phyloP scores from a whole-genome alignment of 768 basidiomycete genomes.

The Tylopilus sp. region DNA sequence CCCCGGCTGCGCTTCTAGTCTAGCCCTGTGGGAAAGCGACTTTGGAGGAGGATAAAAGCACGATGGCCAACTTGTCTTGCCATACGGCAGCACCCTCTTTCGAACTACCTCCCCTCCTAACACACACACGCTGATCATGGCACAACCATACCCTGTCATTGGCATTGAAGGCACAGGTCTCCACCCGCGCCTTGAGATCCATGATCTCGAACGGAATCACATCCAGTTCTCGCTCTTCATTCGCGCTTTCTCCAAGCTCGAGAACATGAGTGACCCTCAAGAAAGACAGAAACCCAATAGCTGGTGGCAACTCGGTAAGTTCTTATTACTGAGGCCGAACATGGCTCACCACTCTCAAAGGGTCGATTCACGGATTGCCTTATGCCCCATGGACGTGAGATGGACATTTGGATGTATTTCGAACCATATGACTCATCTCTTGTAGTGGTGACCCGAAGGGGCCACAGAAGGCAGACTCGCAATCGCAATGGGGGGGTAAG shows the following conservation, averaged over 20 bases:
- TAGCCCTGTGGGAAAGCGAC: background rate
- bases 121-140: conserved; percentile 6
- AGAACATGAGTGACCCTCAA: background rate
- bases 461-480: conserved; percentile 4
- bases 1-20: background rate
- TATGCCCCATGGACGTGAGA: conserved; percentile 5
- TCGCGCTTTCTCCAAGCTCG: conserved; percentile 8
- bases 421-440: background rate
- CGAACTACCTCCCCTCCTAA: background rate
- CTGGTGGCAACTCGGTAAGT: conserved; percentile 17
- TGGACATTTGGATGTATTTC: background rate
- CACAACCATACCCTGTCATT: conserved; percentile 9
- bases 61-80: background rate
- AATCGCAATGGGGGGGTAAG: conserved; percentile 9
- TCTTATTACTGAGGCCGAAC: background rate
- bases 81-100: background rate
- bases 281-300: conserved; percentile 11
- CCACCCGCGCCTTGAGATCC: conserved; percentile 16
- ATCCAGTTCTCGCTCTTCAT: conserved; percentile 20
- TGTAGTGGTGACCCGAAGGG: conserved; percentile 14
- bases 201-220: conserved; percentile 9
- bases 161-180: conserved; percentile 1
- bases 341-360: background rate
- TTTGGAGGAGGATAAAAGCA: conserved; percentile 1
- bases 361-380: conserved; percentile 15